These are phyloP conservation scores for Picea glauca DNA, from an alignment of 75 land plant genomes.

Conservation along the genomic window DNA sequence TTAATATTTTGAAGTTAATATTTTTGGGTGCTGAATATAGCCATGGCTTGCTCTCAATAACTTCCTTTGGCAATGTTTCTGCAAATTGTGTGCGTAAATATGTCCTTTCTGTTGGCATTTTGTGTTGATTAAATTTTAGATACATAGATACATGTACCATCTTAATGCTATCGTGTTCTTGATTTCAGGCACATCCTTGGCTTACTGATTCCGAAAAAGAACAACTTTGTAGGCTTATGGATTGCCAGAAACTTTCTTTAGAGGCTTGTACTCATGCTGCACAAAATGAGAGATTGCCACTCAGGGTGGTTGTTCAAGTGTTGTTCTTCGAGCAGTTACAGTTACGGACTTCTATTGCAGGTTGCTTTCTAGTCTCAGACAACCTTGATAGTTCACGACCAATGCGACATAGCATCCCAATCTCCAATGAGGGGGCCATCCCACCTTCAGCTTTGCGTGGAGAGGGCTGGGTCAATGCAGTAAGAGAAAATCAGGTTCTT, in stretches of 20 bases:
- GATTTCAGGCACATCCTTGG: slow-evolving; percentile 66
- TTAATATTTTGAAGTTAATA: neutral
- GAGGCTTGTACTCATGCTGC: slow-evolving; percentile 90
- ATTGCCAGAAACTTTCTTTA: slow-evolving; percentile 84
- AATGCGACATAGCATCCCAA: slow-evolving; percentile 10
- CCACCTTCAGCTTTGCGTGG: slow-evolving; percentile 20
- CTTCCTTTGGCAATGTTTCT: neutral
- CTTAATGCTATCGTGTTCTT: slow-evolving; percentile 1
- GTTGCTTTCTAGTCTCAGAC: slow-evolving; percentile 80
- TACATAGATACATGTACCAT: neutral
- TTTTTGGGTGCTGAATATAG: neutral
- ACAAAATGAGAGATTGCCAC: slow-evolving; percentile 96
- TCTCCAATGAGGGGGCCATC: slow-evolving; percentile 17
- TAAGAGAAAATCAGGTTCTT: slow-evolving; percentile 50
- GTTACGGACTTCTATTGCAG: slow-evolving; percentile 69
- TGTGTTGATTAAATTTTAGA: neutral
- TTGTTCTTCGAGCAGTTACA: slow-evolving; percentile 79
- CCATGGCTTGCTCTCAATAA: neutral
- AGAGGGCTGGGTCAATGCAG: slow-evolving; percentile 55
- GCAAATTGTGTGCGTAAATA: neutral
- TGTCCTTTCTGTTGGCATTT: neutral
- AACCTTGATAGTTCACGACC: slow-evolving; percentile 49
- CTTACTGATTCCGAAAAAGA: slow-evolving; percentile 54
- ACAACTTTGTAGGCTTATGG: slow-evolving; percentile 70
- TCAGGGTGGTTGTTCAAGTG: slow-evolving; percentile 74